These are phyloP conservation scores for Cryptococcus neoformans DNA, from an alignment of 1,284 basidiomycete genomes.

Conservation along the genomic window DNA sequence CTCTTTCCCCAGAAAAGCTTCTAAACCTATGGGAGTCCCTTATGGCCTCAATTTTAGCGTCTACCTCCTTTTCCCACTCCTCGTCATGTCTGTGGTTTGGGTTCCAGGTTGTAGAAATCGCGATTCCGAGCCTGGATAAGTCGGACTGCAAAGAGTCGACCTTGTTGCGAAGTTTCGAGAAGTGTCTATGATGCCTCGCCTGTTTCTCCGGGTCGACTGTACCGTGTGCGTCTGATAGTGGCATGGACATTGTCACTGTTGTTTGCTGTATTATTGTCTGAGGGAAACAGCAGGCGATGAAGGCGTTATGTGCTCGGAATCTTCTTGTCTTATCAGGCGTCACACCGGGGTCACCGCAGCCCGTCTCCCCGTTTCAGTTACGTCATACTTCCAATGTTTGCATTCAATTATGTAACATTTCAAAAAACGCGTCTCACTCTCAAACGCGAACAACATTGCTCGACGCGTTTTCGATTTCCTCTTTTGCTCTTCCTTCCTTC, in stretches of 20 bases:
- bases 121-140: slow-evolving; percentile 33
- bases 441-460: not conserved
- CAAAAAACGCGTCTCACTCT: not conserved
- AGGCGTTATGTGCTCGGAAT: no score
- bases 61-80: slow-evolving; percentile 59
- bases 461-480: slow-evolving; percentile 9
- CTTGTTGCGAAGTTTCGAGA: slow-evolving; percentile 32
- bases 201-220: not conserved
- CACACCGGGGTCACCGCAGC: no score
- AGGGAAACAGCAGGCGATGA: not conserved
- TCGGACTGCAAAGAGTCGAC: slow-evolving; percentile 35
- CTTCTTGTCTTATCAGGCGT: no score
- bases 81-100: slow-evolving; percentile 67
- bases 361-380: not conserved
- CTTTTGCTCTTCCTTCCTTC: not conserved
- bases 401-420: not conserved
- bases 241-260: slow-evolving; percentile 19
- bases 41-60: slow-evolving; percentile 65
- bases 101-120: slow-evolving; percentile 46
- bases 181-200: slow-evolving; percentile 11
- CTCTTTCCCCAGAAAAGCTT: slow-evolving; percentile 68
- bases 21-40: slow-evolving; percentile 74
- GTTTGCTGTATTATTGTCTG: not conserved
- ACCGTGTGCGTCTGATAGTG: slow-evolving; percentile 20
- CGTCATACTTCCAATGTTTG: not conserved